Evolutionary conservation across 108 stramenopile species (phyloP), one percentile per base, ranked within the genome.

Genomic region (Pseudonitzschia multiseries): DNA sequence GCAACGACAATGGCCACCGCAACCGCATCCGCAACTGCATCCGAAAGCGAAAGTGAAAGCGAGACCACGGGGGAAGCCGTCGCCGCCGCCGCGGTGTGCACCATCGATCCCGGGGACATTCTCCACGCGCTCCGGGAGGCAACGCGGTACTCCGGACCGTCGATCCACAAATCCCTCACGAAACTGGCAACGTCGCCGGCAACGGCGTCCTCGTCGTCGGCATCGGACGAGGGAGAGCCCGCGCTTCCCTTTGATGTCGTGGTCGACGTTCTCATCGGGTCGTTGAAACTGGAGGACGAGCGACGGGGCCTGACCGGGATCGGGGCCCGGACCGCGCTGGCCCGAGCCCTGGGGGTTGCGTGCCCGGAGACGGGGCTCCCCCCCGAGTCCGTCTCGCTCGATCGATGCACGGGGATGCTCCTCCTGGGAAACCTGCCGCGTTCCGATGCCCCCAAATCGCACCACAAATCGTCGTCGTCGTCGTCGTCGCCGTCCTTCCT

Each of bases 271-370:
- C 22, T 56, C 54, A 56, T 56, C 9, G 26, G 24, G 2, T 10
- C 21, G 9, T 10, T 56, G 54, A 56, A 56, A 0, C 26, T 56
- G 26, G 54, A 20, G 2, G 10, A 26, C 54, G 54, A 56, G 20
- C 9, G 54, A 4, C 12, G 2, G 17, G 3, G 24, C 26, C 26
- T 56, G 22, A 56, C 13, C 12, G 2, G 1, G 54, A 22, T 26
- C 24, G 54, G 54, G n/a, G 54, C 54, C 24, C 12, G 24, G 41
- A 24, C 12, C 2, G 68, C 68, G 1, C 54, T 75, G 8, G 74
- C 74, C 67, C 27, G 1, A 27, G 67, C 74, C 20, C 31, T 75
- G 53, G 28, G 36, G n/a, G n/a, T 60, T n/a, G 9, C 27, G 29
- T 27, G 63, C 26, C 36, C 63, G 64, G 40, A 65, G 9, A 48